Base-by-base conservation (phyloP, 202 grass and related monocot genomes). In the Panicum virgatum region DNA sequence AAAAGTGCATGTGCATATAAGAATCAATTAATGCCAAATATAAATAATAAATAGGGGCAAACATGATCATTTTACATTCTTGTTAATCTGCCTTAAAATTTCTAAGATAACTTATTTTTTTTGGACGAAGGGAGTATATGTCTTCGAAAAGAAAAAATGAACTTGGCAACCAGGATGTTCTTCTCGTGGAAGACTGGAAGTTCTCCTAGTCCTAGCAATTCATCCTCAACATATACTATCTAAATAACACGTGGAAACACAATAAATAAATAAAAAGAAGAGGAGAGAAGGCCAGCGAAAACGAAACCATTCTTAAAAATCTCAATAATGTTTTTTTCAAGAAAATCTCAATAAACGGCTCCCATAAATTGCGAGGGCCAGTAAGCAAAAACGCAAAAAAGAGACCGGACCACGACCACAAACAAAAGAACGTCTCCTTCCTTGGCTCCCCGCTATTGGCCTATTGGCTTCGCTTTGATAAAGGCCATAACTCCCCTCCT, bases 401-500 rank as follows among this genome's bases (percentile, higher is more conserved):
- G 42, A 62, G 16, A 40, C 23, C 32, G 51, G 16, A 40, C 23
- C 30, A 59, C 64, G 65, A 64, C 70, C 82, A 85, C 82, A 72
- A 47, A 80, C 25, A 81, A 77, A 62, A 20, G 36, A 46, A 39
- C 71, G 72, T 54, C 82, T 60, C 56, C n/a, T n/a, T n/a, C n/a
- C n/a, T n/a, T n/a, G n/a, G 16, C 43, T n/a, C 32, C 5, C 5
- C 25, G 13, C 52, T 59, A 75, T 75, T 75, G 72, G 82, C 66
- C 59, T 12, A 73, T 86, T 43, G 79, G 71, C 64, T 58, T 26
- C 15, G 52, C 42, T 86, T 78, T 84, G 5, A 84, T 77, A 87
- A 74, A 88, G 88, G 70, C 85, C 79, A 68, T 88, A 19, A 62
- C 66, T 85, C 56, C 15, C 25, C 12, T 25, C 8, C 37, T 6